These are phyloP conservation scores for Solanum sejunctum DNA, from an alignment of 257 asterid genomes.

Conservation along the genomic window DNA sequence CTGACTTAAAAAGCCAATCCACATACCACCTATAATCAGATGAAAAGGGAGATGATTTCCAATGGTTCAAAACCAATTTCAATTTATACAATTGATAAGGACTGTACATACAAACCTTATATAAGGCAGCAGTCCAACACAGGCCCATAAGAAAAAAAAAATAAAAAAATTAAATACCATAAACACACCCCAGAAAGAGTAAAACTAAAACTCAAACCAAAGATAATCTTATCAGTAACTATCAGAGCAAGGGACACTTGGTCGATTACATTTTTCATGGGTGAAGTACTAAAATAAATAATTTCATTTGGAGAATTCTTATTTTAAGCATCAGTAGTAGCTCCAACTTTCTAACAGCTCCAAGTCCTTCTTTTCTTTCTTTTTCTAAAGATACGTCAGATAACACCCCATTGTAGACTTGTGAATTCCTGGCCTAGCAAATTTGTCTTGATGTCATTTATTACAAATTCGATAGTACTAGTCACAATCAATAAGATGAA, in stretches of 20 bases:
- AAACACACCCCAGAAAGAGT: background rate
- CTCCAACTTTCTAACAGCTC: background rate
- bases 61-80: background rate
- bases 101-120: background rate
- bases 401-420: background rate
- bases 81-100: background rate
- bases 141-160: background rate
- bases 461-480: background rate
- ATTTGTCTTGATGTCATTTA: background rate
- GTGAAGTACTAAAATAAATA: background rate
- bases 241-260: background rate
- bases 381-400: background rate
- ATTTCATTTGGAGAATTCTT: background rate
- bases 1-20: too few species aligned
- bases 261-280: background rate
- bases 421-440: background rate
- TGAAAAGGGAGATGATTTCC: background rate
- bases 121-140: background rate
- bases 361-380: background rate
- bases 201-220: background rate
- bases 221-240: background rate
- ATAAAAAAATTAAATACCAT: background rate
- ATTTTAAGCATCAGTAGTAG: background rate
- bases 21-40: background rate
- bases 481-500: background rate